Base-by-base conservation (phyloP, 129 eudicot genomes). In the Saposhnikovia divaricata region DNA sequence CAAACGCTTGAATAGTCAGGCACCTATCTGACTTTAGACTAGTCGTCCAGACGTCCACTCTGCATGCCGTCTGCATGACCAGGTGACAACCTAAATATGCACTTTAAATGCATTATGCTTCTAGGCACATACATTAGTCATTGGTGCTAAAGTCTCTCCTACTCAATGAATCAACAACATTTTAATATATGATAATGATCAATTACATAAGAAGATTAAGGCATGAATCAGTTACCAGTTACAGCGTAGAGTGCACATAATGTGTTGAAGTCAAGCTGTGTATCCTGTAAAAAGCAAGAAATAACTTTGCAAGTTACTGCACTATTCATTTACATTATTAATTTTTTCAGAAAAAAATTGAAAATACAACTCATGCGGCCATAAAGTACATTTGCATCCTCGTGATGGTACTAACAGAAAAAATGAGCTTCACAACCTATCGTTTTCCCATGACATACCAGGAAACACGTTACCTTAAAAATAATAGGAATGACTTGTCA, bases 211-310 rank as follows among this genome's bases (percentile, higher is more conserved):
- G 69, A 59, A 48, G 34, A 44, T 21, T 14, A 45, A 63, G 18
- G 57, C 47, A 73, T 21, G 51, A 75, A 77, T 40, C 25, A 37
- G 3, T 79, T 93, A 91, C 81, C 81, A 65, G 81, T 79, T 45
- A 68, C 43, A 46, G 78, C 78, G 10, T 75, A 75, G 28, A 75
- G 78, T 46, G 78, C 78, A 46, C 61, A 46, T 75, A 75, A 75
- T 46, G 9, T 0, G 25, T 75, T 14, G 47, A 75, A 75, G 78
- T 46, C 61, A 5, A 75, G 61, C 15, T 42, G 5, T 27, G 19
- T 27, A 75, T 75, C 81, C 81, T 79, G 81, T 68, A 79, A 79
- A 44, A 12, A 65, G 46, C 44, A 53, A 28, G 75, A 82, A 69
- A 47, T 5, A 27, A 21, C 55, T 80, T 72, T 44, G 42, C 28